Evolutionary conservation across 768 basidiomycete species (phyloP).

Genomic region (Xanthoconium purpureum): DNA sequence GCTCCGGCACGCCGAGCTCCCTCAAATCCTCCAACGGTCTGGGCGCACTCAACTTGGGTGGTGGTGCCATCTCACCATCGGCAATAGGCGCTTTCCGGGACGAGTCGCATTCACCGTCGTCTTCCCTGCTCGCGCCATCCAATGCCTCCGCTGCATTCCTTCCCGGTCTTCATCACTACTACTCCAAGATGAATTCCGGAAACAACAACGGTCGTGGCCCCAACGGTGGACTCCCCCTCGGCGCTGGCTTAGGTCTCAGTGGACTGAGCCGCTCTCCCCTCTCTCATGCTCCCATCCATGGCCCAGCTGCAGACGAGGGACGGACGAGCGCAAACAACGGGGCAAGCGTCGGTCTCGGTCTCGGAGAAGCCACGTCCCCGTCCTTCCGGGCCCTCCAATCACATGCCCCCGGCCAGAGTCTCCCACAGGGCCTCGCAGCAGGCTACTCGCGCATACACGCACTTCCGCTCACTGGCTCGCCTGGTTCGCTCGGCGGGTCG

Average conservation of each 20-base stretch:
- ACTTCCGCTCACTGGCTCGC: constrained; percentile 41
- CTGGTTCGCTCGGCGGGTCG: constrained; percentile 29
- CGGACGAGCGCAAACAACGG: constrained; percentile 13
- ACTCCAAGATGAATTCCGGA: constrained; percentile 48
- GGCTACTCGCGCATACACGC: constrained; percentile 91
- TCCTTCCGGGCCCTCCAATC: constrained; percentile 76
- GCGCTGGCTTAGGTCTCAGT: constrained; percentile 21
- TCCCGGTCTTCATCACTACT: constrained; percentile 65
- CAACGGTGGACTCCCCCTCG: constrained; percentile 18
- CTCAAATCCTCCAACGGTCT: constrained; percentile 46
- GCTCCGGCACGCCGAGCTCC: constrained; percentile 48
- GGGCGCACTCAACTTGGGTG: constrained; percentile 22
- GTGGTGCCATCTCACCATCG: constrained; percentile 5
- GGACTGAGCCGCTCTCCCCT: constrained; percentile 31
- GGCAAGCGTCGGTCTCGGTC: constrained; percentile 16
- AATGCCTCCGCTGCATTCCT: constrained; percentile 84
- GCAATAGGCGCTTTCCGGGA: constrained; percentile 32
- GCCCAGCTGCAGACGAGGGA: constrained; percentile 27
- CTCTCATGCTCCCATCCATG: constrained; percentile 27
- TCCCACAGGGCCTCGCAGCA: constrained; percentile 89
- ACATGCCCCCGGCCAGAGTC: constrained; percentile 86
- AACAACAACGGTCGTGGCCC: constrained; percentile 29
- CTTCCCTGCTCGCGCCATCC: constrained; percentile 51
- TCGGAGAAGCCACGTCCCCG: constrained; percentile 51
- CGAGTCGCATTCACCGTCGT: constrained; percentile 32